Evolutionary conservation across 148 eudicot genomes (phyloP).

Genomic region (Camellia granthamiana): DNA sequence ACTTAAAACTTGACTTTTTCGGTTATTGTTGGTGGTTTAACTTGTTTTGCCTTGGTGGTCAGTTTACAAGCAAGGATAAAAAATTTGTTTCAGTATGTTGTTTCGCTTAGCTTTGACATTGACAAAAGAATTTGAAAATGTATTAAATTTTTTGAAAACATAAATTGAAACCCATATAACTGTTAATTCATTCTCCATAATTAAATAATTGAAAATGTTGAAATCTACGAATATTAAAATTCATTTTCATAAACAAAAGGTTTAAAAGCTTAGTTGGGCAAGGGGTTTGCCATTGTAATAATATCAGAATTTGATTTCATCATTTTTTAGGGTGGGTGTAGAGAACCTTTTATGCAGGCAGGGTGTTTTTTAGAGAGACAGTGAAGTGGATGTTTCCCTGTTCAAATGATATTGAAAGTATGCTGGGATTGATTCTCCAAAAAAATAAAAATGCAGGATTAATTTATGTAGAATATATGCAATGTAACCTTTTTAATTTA

Average conservation of each 20-base stretch:
- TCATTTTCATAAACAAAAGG: no score
- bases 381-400: neutral
- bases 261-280: no score
- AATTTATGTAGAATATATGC: neutral
- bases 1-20: neutral
- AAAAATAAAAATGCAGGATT: neutral
- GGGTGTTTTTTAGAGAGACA: neutral
- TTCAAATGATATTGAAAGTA: neutral
- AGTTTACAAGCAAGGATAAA: neutral
- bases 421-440: neutral
- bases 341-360: neutral
- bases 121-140: no score
- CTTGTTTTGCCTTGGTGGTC: neutral
- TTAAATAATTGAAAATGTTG: no score
- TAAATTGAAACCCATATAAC: no score
- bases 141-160: no score
- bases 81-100: no score
- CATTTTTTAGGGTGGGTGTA: neutral
- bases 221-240: no score
- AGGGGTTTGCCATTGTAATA: no score
- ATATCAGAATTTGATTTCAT: neutral
- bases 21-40: neutral
- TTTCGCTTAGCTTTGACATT: no score
- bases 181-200: no score
- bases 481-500: neutral